Base-by-base conservation (phyloP, 148 eudicot genomes). In the Talinum fruticosum region DNA sequence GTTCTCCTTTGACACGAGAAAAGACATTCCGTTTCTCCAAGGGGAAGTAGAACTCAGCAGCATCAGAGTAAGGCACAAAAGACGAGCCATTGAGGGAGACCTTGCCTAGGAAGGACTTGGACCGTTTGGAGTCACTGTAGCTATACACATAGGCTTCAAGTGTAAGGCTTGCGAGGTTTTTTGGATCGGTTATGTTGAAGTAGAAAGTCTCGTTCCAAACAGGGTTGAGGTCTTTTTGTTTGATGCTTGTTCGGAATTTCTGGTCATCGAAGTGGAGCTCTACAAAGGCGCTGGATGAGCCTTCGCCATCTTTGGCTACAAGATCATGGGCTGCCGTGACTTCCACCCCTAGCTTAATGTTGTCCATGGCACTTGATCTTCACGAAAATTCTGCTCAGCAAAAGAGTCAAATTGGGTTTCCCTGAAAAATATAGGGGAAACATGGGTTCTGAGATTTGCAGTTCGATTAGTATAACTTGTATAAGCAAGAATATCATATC, bases 191-290 rank as follows among this genome's bases (percentile, higher is more conserved):
- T 29, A 94, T 83, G 77, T 87, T 89, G 87, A 94, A 92, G 61
- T 87, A 92, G 75, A 92, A 94, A 0, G 90, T 82, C 79, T 94
- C 98, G 24, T 94, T 90, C 98, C 98, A 94, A 74, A 79, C 83
- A 1, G 98, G 98, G 53, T 90, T 74, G 8, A 89, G 87, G 82
- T 94, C 98, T 57, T 84, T 92, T 70, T 94, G 92, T 79, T 89
- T 92, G 36, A 79, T 75, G 14, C 89, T 88, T 71, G 98, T 94
- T 65, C 89, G 88, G 78, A 84, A 89, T 26, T 75, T 87, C 79
- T 92, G 98, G 74, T 74, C 84, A 68, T 92, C 93, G 57, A 94
- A 94, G 62, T 86, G 87, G 14, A 94, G 93, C 85, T 94, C 98
- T 62, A 94, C 97, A 79, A 54, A 90, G 33, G 95, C 72, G 73